Conservation (phyloP, 108 stramenopile species). For the Skeletonema menzelii region DNA sequence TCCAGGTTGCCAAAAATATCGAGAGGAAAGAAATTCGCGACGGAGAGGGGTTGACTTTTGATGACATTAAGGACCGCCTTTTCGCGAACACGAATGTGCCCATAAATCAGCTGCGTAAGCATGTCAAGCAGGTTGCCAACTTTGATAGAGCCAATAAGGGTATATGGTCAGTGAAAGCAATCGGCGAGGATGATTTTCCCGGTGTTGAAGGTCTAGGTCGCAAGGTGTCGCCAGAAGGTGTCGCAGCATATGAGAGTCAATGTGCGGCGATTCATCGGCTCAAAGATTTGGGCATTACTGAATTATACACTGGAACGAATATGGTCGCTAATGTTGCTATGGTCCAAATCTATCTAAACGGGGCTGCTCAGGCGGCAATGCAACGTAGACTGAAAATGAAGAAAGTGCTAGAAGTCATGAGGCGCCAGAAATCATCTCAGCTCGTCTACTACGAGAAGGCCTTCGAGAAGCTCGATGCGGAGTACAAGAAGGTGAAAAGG, state of each 20-base stretch:
- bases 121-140: conserved; percentile 78
- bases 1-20: conserved; percentile 72
- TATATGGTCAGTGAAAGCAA: conserved; percentile 71
- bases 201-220: conserved; percentile 65
- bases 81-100: conserved; percentile 62
- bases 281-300: conserved; percentile 76
- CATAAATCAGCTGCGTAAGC: conserved; percentile 57
- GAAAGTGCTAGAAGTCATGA: conserved; percentile 62
- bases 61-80: conserved; percentile 67
- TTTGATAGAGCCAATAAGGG: conserved; percentile 72
- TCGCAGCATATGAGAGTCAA: conserved; percentile 73
- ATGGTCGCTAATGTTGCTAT: conserved; percentile 64
- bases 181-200: conserved; percentile 73
- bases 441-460: conserved; percentile 66
- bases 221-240: conserved; percentile 47
- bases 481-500: conserved; percentile 64
- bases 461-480: conserved; percentile 52
- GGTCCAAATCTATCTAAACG: conserved; percentile 75
- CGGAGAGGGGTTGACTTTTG: conserved; percentile 65
- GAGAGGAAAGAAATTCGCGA: conserved; percentile 45
- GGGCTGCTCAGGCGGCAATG: conserved; percentile 62
- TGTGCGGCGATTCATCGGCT: conserved; percentile 65
- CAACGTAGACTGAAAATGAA: conserved; percentile 69
- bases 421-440: conserved; percentile 48
- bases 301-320: conserved; percentile 63